These are phyloP conservation scores for Pleurotus tuber-regium DNA, from an alignment of 768 basidiomycete species.

Conservation along the genomic window DNA sequence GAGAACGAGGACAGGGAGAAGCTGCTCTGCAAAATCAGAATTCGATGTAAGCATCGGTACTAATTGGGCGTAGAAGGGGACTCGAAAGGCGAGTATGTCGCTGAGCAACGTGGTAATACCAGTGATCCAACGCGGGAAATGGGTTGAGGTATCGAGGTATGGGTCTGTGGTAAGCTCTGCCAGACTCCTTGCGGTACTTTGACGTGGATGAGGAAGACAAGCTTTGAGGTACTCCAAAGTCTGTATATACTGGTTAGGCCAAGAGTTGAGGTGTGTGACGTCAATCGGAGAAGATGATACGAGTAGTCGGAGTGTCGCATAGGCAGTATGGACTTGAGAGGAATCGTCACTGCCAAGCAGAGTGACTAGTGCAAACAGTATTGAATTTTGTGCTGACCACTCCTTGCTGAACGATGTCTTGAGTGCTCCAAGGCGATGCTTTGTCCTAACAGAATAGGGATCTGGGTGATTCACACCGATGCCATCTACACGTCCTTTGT, in stretches of 20 bases:
- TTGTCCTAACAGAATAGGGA: conserved; percentile 39
- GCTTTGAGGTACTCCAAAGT: conserved; percentile 49
- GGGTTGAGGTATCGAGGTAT: conserved; percentile 36
- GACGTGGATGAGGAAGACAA: conserved; percentile 32
- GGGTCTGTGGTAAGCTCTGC: conserved; percentile 30
- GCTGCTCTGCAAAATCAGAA: conserved; percentile 55
- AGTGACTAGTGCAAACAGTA: conserved; percentile 49
- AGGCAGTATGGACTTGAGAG: conserved; percentile 53
- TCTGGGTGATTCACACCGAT: conserved; percentile 51
- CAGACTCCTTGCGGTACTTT: conserved; percentile 33
- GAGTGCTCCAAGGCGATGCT: conserved; percentile 30
- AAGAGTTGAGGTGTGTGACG: conserved; percentile 21
- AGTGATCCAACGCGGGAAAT: conserved; percentile 66
- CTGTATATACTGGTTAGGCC: conserved; percentile 37
- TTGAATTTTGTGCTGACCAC: conserved; percentile 42
- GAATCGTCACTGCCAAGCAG: conserved; percentile 56
- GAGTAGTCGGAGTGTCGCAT: conserved; percentile 61
- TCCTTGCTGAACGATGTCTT: conserved; percentile 15
- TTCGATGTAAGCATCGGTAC: conserved; percentile 54
- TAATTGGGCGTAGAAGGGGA: conserved; percentile 70
- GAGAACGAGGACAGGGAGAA: conserved; percentile 78
- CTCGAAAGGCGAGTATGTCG: conserved; percentile 50
- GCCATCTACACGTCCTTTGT: conserved; percentile 60
- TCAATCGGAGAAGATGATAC: conserved; percentile 40
- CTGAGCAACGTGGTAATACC: conserved; percentile 54